phyloP scores from a whole-genome alignment of 192 early-diverging fungal species.

The Backusella morwellensis region DNA sequence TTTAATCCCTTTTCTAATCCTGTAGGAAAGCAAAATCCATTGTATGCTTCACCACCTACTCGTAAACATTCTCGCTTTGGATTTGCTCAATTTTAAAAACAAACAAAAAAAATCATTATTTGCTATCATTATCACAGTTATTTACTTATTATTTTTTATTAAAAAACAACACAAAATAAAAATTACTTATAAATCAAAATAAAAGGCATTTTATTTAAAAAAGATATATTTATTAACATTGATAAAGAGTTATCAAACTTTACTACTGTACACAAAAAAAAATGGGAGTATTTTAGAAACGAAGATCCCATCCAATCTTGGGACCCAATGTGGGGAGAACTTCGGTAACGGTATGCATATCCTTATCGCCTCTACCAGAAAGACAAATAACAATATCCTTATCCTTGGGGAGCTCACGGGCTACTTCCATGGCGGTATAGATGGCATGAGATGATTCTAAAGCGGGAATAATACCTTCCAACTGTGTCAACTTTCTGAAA shows the following conservation, averaged over 20 bases:
- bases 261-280: neutral
- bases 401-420: constrained; percentile 68
- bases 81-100: constrained; percentile 29
- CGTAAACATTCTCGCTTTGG: constrained; percentile 32
- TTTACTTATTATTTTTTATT: neutral
- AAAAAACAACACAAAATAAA: neutral
- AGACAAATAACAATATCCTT: constrained; percentile 88
- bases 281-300: constrained; percentile 32
- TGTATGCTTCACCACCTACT: constrained; percentile 26
- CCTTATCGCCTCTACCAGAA: constrained; percentile 96
- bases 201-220: neutral
- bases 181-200: neutral
- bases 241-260: neutral
- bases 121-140: neutral
- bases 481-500: constrained; percentile 66
- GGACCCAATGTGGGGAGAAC: constrained; percentile 87
- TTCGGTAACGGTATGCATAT: constrained; percentile 91
- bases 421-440: constrained; percentile 76
- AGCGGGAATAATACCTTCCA: constrained; percentile 93
- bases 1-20: constrained; percentile 26
- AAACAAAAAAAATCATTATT: neutral
- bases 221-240: neutral
- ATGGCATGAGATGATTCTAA: constrained; percentile 95
- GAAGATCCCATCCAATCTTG: constrained; percentile 89
- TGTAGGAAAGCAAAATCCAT: neutral